phyloP scores from a whole-genome alignment of 1,284 basidiomycete genomes.

The Anthracocystis walkeri region DNA sequence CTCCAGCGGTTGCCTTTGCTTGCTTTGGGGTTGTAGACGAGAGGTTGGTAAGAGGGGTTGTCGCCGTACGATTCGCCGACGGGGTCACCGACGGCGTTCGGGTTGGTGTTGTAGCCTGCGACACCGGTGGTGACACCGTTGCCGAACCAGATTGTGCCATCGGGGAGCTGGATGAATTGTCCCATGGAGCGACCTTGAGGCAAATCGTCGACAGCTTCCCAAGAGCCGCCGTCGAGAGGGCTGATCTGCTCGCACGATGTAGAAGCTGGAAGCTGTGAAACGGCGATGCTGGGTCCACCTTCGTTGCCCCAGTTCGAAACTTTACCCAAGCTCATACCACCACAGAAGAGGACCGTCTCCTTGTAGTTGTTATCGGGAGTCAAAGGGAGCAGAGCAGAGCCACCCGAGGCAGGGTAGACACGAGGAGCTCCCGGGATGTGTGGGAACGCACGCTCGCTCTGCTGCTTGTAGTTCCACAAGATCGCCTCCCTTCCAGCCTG shows the following conservation, averaged over 20 bases:
- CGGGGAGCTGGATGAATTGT: constrained; percentile 61
- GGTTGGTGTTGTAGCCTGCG: constrained; percentile 59
- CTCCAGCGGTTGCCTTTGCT: constrained; percentile 54
- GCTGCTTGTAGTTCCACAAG: constrained; percentile 52
- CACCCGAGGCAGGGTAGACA: constrained; percentile 63
- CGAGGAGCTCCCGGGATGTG: constrained; percentile 51
- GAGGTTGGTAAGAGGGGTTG: constrained; percentile 52
- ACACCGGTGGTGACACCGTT: constrained; percentile 64
- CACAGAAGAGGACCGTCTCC: constrained; percentile 63
- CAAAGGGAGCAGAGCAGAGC: constrained; percentile 57
- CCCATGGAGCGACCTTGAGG: constrained; percentile 60
- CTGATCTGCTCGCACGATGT: constrained; percentile 61
- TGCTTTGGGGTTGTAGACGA: constrained; percentile 60
- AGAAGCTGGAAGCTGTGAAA: constrained; percentile 49
- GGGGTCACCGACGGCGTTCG: constrained; percentile 49
- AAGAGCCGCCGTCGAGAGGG: constrained; percentile 42
- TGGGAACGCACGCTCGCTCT: constrained; percentile 50
- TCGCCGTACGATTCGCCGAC: constrained; percentile 67
- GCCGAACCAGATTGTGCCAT: constrained; percentile 61
- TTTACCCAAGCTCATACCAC: constrained; percentile 55
- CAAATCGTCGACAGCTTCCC: constrained; percentile 52
- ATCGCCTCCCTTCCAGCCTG: constrained; percentile 56
- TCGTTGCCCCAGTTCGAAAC: constrained; percentile 59
- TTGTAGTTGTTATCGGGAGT: constrained; percentile 55
- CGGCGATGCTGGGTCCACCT: constrained; percentile 48